A percentile compares a stretch with the other conserved stretches of the same genome.
Evolutionary conservation across 2,329 filamentous ascomycete species (phyloP).

Genomic region (Paracorniculantispora psalliotae): DNA sequence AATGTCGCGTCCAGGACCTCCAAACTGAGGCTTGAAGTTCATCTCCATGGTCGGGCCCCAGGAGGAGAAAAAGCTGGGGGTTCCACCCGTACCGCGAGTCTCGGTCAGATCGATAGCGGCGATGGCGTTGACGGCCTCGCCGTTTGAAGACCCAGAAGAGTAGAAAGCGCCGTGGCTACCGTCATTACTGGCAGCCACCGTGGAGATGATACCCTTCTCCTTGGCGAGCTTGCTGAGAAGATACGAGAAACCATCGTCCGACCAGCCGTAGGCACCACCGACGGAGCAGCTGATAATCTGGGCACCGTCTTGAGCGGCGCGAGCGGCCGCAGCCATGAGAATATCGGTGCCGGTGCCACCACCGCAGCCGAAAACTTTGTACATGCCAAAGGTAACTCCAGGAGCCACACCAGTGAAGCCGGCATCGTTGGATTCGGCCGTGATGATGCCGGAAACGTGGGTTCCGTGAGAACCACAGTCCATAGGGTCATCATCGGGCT

Average conservation of each 20-base stretch:
- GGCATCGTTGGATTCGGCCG: constrained; percentile 34
- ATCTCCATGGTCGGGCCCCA: constrained; percentile 60
- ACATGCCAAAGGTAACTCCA: constrained; percentile 35
- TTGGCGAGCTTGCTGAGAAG: neutral
- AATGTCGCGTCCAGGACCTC: constrained; percentile 51
- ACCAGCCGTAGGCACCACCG: constrained; percentile 25
- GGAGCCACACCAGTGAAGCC: constrained; percentile 38
- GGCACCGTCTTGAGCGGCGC: constrained; percentile 36
- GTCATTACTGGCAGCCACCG: constrained; percentile 21
- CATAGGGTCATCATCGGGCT: constrained; percentile 36
- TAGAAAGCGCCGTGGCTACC: constrained; percentile 23
- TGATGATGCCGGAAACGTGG: constrained; percentile 42
- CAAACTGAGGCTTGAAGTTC: constrained; percentile 51
- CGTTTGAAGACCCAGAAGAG: constrained; percentile 14
- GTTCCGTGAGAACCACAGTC: constrained; percentile 41
- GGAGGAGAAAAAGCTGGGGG: constrained; percentile 46
- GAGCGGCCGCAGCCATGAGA: constrained; percentile 36
- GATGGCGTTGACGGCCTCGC: constrained; percentile 15
- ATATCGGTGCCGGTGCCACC: constrained; percentile 34
- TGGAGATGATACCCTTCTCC: constrained; percentile 17
- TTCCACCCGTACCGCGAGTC: constrained; percentile 50
- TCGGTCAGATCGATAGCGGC: constrained; percentile 18
- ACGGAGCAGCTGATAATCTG: constrained; percentile 29
- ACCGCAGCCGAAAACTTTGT: constrained; percentile 33
- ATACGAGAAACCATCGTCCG: constrained; percentile 19